phyloP scores from a whole-genome alignment of 169 alveolate species.

The Theileria annulata region DNA sequence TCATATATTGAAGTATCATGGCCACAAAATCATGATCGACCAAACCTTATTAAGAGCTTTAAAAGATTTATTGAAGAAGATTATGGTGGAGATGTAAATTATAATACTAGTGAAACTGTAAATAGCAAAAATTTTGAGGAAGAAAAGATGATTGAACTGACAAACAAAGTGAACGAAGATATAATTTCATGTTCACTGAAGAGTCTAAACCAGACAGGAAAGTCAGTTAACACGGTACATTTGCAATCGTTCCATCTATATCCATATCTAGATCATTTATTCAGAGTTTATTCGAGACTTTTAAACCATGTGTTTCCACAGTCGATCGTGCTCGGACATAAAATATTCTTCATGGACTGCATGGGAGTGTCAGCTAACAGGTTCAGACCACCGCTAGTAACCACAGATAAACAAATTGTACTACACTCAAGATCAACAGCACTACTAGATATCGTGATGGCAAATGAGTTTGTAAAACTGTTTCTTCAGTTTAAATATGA shows the following conservation, averaged over 20 bases:
- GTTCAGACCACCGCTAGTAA: constrained; percentile 67
- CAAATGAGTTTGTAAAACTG: constrained; percentile 69
- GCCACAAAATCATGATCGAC: constrained; percentile 39
- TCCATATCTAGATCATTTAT: constrained; percentile 74
- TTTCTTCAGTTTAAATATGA: constrained; percentile 63
- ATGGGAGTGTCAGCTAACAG: constrained; percentile 83
- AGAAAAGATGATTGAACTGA: constrained; percentile 2
- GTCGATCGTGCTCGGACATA: constrained; percentile 69
- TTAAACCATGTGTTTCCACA: constrained; percentile 76
- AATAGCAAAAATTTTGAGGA: not conserved
- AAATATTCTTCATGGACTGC: constrained; percentile 74
- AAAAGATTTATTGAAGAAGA: not conserved
- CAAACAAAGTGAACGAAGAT: constrained; percentile 31
- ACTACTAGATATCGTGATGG: constrained; percentile 72
- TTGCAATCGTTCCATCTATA: constrained; percentile 82
- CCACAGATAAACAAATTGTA: constrained; percentile 59
- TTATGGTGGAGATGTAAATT: not conserved
- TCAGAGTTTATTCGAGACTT: constrained; percentile 69
- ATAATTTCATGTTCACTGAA: constrained; percentile 44
- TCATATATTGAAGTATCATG: constrained; percentile 49
- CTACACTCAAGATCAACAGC: constrained; percentile 73
- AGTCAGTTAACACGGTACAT: constrained; percentile 74
- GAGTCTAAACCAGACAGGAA: constrained; percentile 68
- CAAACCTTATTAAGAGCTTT: constrained; percentile 24
- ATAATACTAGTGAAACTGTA: constrained; percentile 8